phyloP scores from a whole-genome alignment of 768 basidiomycete genomes.

The Kwoniella mangroviensis region DNA sequence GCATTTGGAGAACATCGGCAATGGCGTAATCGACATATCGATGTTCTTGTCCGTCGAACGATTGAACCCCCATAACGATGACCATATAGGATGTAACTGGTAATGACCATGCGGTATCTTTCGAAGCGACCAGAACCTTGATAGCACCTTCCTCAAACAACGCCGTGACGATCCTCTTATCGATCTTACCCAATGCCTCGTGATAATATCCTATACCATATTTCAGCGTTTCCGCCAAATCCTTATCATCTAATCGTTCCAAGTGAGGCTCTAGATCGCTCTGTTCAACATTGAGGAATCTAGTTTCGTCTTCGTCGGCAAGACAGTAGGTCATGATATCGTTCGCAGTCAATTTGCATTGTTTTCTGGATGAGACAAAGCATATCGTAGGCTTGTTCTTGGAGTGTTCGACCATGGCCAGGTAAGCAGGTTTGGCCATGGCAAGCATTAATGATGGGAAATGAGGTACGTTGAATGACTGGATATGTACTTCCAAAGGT shows the following conservation, averaged over 20 bases:
- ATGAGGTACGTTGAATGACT: conserved; percentile 94
- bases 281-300: conserved; percentile 86
- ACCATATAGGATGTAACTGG: conserved; percentile 96
- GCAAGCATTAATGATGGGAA: conserved; percentile 98
- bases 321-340: conserved; percentile 86
- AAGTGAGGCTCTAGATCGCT: conserved; percentile 84
- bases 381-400: conserved; percentile 82
- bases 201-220: conserved; percentile 95
- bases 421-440: conserved; percentile 98
- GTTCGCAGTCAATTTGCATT: conserved; percentile 90
- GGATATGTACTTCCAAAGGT: conserved; percentile 95
- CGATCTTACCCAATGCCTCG: conserved; percentile 87
- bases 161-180: conserved; percentile 90
- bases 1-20: conserved; percentile 98
- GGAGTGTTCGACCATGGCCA: conserved; percentile 86
- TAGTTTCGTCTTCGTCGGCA: conserved; percentile 79
- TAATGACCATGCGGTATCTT: conserved; percentile 96
- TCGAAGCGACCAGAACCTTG: conserved; percentile 90
- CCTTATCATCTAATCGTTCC: conserved; percentile 77
- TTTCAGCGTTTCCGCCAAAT: conserved; percentile 76
- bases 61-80: conserved; percentile 99
- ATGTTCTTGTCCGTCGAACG: conserved; percentile 94
- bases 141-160: conserved; percentile 93
- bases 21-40: conserved; percentile 98
- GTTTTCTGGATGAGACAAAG: conserved; percentile 90